phyloP scores from a whole-genome alignment of 1,284 basidiomycete genomes.

The Apiotrichum mycotoxinovorans region DNA sequence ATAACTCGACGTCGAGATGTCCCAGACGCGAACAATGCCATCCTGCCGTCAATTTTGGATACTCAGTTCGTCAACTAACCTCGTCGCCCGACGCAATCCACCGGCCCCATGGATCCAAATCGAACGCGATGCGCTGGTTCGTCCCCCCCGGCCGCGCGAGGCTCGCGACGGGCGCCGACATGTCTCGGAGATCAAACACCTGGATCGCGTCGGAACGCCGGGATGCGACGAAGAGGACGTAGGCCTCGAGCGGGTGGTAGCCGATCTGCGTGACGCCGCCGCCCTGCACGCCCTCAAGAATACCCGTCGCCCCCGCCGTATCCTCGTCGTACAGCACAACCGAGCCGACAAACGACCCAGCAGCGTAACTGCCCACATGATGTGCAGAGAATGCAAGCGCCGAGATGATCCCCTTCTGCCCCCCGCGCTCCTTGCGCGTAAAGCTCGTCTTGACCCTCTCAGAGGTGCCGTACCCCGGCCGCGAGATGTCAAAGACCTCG shows the following conservation, averaged over 20 bases:
- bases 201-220: slow-evolving; percentile 64
- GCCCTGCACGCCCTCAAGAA: slow-evolving; percentile 60
- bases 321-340: slow-evolving; percentile 71
- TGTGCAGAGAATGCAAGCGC: slow-evolving; percentile 70
- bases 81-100: slow-evolving; percentile 69
- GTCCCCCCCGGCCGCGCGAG: slow-evolving; percentile 51
- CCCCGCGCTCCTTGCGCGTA: slow-evolving; percentile 69
- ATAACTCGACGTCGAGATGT: slow-evolving; percentile 23
- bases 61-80: slow-evolving; percentile 50
- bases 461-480: slow-evolving; percentile 46
- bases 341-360: slow-evolving; percentile 59
- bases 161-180: slow-evolving; percentile 42
- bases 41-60: slow-evolving; percentile 17
- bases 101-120: slow-evolving; percentile 67
- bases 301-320: slow-evolving; percentile 58
- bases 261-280: slow-evolving; percentile 72
- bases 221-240: slow-evolving; percentile 73
- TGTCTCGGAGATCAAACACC: slow-evolving; percentile 71
- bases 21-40: slow-evolving; percentile 40
- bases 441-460: slow-evolving; percentile 69
- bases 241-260: slow-evolving; percentile 70
- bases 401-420: slow-evolving; percentile 82
- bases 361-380: slow-evolving; percentile 68
- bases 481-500: slow-evolving; percentile 73
- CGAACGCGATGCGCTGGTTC: slow-evolving; percentile 75